Base-by-base conservation (phyloP, 108 stramenopile species). In the Bacterosira constricta region DNA sequence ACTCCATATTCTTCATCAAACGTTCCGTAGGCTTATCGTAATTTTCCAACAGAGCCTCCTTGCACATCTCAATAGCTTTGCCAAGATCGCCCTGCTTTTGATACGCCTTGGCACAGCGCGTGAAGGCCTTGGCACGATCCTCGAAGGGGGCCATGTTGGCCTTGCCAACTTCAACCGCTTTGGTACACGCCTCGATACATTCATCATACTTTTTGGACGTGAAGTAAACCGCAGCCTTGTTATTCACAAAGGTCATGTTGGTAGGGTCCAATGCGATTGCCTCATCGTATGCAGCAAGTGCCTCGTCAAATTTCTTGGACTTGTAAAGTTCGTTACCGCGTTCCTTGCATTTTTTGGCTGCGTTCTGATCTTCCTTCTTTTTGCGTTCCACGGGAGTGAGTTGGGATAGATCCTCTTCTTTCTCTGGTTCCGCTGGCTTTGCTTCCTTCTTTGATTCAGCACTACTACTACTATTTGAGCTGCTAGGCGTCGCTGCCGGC, bases 161-260 rank as follows among this genome's bases (percentile, higher is more conserved):
- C 51, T 98, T 91, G 26, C 97, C 99, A 44, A 97, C 87, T 60
- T 90, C 88, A 32, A 98, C 82, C 15, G 97, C 97, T 77, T 97
- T 80, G 39, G 83, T 37, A 83, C 99, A 99, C 53, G 79, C 63
- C 23, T 71, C 75, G 55, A 97, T 86, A 77, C 92, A 91, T 51
- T 84, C 83, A 63, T 98, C 96, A 58, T 84, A 97, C 56, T 99
- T 83, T 67, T 97, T 97, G 60, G 76, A 74, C 11, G 96, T 96
- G 71, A 98, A 96, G 81, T 87, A 94, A 17, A 98, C 98, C 21
- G 99, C 97, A 17, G 98, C 97, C 81, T 98, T 98, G 86, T 99
- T 99, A 52, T 71, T 88, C 32, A 88, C 38, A 76, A 91, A 98
- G 1, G 94, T 91, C 97, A 99, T 97, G 88, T 97, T 95, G 36